These are phyloP conservation scores for Venturia aucupariae DNA, from an alignment of 2,329 filamentous ascomycete genomes.

Conservation along the genomic window DNA sequence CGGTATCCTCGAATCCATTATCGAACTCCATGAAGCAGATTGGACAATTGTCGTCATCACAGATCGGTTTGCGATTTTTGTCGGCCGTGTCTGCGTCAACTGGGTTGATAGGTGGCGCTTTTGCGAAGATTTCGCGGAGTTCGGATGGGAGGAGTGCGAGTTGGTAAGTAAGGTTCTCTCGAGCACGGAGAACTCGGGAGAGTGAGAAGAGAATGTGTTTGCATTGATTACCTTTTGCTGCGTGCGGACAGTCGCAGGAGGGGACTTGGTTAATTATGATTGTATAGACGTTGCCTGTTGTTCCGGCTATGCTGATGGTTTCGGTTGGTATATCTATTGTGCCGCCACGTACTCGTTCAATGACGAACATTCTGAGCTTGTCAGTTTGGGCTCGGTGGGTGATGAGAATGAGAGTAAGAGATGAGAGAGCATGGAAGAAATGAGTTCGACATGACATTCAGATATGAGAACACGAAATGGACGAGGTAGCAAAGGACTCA, in stretches of 20 bases:
- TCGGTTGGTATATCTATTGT: slow-evolving; percentile 42
- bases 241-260: slow-evolving; percentile 45
- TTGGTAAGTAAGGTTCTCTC: slow-evolving; percentile 48
- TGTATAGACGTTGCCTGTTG: slow-evolving; percentile 53
- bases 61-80: slow-evolving; percentile 47
- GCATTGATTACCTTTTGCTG: slow-evolving; percentile 48
- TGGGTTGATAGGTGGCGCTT: slow-evolving; percentile 41
- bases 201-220: slow-evolving; percentile 51
- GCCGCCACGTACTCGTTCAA: slow-evolving; percentile 39
- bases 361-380: slow-evolving; percentile 41
- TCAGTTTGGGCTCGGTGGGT: not conserved
- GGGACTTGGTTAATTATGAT: slow-evolving; percentile 45
- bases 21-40: slow-evolving; percentile 50
- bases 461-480: too few relatives aligned
- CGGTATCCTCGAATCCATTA: slow-evolving; percentile 34
- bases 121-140: slow-evolving; percentile 45
- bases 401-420: not conserved
- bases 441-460: too few relatives aligned
- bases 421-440: not conserved
- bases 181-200: slow-evolving; percentile 48
- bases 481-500: not conserved
- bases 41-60: slow-evolving; percentile 44
- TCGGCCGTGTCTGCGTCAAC: slow-evolving; percentile 29
- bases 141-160: slow-evolving; percentile 51
- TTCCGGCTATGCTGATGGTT: slow-evolving; percentile 47